phyloP scores from a whole-genome alignment of 257 asterid genomes.

The Ilex aquifolium region DNA sequence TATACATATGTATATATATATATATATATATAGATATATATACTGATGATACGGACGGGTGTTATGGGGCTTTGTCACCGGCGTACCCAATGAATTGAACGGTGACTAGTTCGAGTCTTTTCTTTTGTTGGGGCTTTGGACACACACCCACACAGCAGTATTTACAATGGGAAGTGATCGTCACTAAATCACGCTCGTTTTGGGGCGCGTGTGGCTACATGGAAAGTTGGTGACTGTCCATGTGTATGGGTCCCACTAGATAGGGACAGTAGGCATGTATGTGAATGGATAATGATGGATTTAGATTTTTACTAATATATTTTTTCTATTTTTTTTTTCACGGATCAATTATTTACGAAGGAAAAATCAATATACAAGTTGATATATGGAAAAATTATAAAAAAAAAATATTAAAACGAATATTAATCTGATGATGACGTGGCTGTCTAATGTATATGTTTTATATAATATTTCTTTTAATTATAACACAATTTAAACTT shows the following conservation, averaged over 20 bases:
- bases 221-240: slow-evolving; percentile 8
- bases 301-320: too few species aligned
- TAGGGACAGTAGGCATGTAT: not conserved
- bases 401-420: too few species aligned
- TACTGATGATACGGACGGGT: not conserved
- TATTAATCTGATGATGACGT: too few species aligned
- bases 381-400: too few species aligned
- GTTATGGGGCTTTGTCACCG: slow-evolving; percentile 38
- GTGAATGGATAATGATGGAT: too few species aligned
- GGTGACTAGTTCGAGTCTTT: slow-evolving; percentile 28
- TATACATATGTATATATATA: slow-evolving; percentile 1
- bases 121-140: slow-evolving; percentile 23
- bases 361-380: too few species aligned
- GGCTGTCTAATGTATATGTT: too few species aligned
- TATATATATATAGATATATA: not conserved
- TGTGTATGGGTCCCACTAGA: slow-evolving; percentile 21
- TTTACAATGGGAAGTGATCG: not conserved
- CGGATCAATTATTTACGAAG: too few species aligned
- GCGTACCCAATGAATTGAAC: slow-evolving; percentile 26
- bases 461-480: too few species aligned
- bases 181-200: slow-evolving; percentile 19
- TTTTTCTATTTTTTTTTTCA: too few species aligned
- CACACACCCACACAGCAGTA: slow-evolving; percentile 5
- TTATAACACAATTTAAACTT: too few species aligned
- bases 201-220: slow-evolving; percentile 2